Base-by-base conservation (phyloP, 192 early-diverging fungal species). In the Coemansia sp. region DNA sequence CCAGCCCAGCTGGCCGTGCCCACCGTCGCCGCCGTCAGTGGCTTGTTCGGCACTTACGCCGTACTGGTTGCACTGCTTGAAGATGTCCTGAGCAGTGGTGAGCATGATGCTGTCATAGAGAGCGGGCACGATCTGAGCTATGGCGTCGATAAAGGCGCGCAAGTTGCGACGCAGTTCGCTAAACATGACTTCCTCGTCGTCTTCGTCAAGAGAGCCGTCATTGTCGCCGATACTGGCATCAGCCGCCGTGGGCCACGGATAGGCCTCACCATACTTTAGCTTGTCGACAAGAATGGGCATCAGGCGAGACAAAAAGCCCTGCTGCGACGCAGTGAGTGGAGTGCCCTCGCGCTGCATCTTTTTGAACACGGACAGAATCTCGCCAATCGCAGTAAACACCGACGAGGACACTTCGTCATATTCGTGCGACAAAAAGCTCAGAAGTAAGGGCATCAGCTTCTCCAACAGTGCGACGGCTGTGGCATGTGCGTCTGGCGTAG, bases 191-290 rank as follows among this genome's bases (percentile, higher is more conserved):
- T 79, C 86, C 46, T 87, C 85, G 70, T 94, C 94, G 66, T 88
- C 88, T 55, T 93, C 91, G 46, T 89, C 92, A 62, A 88, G 87
- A 25, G 89, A 91, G 15, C 86, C 90, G 21, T 86, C 91, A 63
- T 86, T 78, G 15, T 85, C 87, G 60, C 69, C 69, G 1, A 58
- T 51, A 6, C 59, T 67, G 6, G 76, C 66, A 48, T 75, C 74
- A 21, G 31, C 44, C 5, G 76, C 48, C 39, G 63, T 44, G 2
- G 80, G 80, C 86, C 88, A 93, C 8, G 89, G 85, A 61, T 89
- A 92, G 51, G 94, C 93, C 34, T 93, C 91, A 79, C 93, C 87
- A 68, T 94, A 96, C 83, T 94, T 94, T 87, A 96, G 92, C 86
- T 96, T 96, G 34, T 87, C 74, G 14, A 94, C 87, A 39, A 96